Conservation (phyloP, 352 stramenopile genomes). For the Pythium dissimile region DNA sequence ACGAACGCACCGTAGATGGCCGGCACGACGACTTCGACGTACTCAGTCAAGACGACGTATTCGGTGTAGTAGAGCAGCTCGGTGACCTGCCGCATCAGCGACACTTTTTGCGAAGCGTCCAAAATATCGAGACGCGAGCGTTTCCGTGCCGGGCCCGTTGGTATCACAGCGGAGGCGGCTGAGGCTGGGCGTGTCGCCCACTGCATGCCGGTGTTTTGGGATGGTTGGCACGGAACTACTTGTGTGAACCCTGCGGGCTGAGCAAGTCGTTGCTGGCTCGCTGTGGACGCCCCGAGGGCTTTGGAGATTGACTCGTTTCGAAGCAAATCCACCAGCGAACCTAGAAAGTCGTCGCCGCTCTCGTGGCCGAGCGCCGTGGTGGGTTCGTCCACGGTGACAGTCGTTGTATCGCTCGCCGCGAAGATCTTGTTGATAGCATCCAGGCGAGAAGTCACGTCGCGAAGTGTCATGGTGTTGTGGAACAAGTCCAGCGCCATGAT, state of each 20-base stretch:
- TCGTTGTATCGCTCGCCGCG: too few relatives aligned
- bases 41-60: conserved; percentile 45
- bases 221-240: too few relatives aligned
- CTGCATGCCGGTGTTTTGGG: too few relatives aligned
- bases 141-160: too few relatives aligned
- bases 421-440: too few relatives aligned
- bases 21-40: conserved; percentile 33
- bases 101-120: not conserved
- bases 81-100: not conserved
- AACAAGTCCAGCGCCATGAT: conserved; percentile 25
- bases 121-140: not conserved
- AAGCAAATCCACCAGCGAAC: not conserved
- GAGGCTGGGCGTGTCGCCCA: too few relatives aligned
- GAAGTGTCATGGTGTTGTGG: conserved; percentile 1
- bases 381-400: too few relatives aligned
- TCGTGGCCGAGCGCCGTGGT: too few relatives aligned
- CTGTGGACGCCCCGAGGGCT: too few relatives aligned
- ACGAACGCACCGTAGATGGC: conserved; percentile 33
- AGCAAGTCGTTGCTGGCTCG: not conserved
- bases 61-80: conserved; percentile 37
- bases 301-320: not conserved
- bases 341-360: not conserved
- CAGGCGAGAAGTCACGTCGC: too few relatives aligned
- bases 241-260: too few relatives aligned
- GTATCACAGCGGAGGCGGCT: too few relatives aligned